A percentile compares a stretch with the other conserved stretches of the same genome.
phyloP scores from a whole-genome alignment of 208 protist genomes.

The Crithidia mellificae region DNA sequence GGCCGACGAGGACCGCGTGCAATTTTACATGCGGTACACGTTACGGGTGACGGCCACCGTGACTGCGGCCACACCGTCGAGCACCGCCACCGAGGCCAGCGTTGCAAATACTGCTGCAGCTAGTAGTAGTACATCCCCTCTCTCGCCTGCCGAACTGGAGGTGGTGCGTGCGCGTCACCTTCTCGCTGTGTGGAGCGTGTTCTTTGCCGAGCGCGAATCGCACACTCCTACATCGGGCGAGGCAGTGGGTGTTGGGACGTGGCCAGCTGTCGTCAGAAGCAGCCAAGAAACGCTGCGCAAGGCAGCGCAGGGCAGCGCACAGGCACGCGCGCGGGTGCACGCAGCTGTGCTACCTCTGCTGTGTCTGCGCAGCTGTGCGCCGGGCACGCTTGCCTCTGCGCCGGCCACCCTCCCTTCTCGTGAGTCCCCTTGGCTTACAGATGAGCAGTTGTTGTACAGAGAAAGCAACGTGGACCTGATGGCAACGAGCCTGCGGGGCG shows the following conservation, averaged over 20 bases:
- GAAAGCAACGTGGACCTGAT: background rate
- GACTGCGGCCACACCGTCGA: background rate
- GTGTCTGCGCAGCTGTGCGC: slow-evolving; percentile 52
- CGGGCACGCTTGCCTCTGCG: background rate
- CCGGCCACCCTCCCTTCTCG: too few relatives aligned
- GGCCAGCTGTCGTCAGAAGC: background rate
- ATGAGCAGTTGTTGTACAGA: too few relatives aligned
- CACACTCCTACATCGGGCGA: too few relatives aligned
- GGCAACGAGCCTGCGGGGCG: background rate
- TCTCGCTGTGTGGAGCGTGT: slow-evolving; percentile 22
- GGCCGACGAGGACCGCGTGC: slow-evolving; percentile 11
- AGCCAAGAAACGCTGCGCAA: background rate
- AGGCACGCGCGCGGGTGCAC: slow-evolving; percentile 23
- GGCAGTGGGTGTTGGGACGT: too few relatives aligned
- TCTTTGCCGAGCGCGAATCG: slow-evolving; percentile 5
- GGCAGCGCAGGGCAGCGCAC: background rate
- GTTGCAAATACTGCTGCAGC: background rate
- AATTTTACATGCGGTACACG: slow-evolving; percentile 29
- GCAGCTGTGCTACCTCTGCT: slow-evolving; percentile 53
- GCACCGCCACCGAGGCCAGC: background rate
- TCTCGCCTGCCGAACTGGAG: background rate
- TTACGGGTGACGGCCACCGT: slow-evolving; percentile 13
- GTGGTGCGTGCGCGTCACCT: slow-evolving; percentile 10
- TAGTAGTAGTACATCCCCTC: too few relatives aligned
- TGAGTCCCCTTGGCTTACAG: too few relatives aligned